A percentile compares a stretch with the other conserved stretches of the same genome.
Evolutionary conservation across 2,329 filamentous ascomycete genomes (phyloP).

Genomic region (Colletotrichum sp.): DNA sequence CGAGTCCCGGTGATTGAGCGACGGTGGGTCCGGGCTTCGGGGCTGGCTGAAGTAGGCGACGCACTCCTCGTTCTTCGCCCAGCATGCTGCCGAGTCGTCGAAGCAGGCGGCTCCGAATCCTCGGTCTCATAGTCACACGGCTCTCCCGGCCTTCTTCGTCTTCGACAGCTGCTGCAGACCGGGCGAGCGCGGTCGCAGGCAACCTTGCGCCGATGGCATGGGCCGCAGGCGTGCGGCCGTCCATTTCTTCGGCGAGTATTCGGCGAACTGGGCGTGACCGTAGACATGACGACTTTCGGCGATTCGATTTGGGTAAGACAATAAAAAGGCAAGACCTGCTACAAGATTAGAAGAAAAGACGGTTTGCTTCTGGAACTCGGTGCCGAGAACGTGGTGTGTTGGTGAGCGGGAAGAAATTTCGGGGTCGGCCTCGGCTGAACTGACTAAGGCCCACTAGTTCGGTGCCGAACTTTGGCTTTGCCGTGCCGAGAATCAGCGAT

Average conservation of each 20-base stretch:
- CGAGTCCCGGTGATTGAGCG: background rate
- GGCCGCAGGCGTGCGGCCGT: background rate
- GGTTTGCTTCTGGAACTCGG: background rate
- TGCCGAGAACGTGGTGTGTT: background rate
- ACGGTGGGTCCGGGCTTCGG: background rate
- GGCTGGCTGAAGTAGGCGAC: background rate
- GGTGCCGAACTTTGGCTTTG: background rate
- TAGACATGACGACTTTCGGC: background rate
- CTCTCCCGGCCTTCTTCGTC: background rate
- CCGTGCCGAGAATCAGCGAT: background rate
- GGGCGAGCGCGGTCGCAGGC: background rate
- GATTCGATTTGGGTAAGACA: background rate
- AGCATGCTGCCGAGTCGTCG: background rate
- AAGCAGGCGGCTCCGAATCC: background rate
- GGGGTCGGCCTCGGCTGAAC: background rate
- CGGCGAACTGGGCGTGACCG: background rate
- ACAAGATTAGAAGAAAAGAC: background rate
- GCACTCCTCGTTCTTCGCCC: background rate
- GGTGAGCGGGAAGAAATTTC: background rate
- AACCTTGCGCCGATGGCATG: background rate
- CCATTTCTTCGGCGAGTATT: background rate
- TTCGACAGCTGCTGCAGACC: background rate
- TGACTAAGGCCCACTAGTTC: background rate
- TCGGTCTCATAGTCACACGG: background rate
- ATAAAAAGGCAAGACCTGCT: background rate